Conservation (phyloP, 768 basidiomycete genomes). For the Multifurca ochricompacta region DNA sequence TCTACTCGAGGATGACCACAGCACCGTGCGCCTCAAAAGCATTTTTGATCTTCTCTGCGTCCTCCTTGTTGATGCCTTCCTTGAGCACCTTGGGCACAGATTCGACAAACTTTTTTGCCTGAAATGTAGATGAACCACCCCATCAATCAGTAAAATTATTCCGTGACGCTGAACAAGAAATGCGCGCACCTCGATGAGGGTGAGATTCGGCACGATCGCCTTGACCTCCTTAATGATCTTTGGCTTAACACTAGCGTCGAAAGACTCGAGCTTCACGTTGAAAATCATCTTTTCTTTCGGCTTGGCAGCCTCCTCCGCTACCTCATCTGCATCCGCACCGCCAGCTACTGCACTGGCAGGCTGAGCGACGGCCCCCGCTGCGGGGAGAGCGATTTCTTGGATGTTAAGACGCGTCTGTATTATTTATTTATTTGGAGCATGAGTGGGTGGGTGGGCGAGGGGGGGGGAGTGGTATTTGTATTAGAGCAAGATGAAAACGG, state of each 20-base stretch:
- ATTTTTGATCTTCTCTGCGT: constrained; percentile 92
- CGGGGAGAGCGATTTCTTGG: constrained; percentile 91
- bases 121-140: constrained; percentile 9
- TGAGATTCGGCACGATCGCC: constrained; percentile 89
- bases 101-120: constrained; percentile 99
- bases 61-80: constrained; percentile 93
- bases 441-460: no score
- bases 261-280: constrained; percentile 90
- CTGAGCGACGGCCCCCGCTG: constrained; percentile 55
- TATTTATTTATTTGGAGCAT: no score
- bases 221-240: constrained; percentile 99
- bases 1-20: constrained; percentile 75
- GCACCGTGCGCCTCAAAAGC: constrained; percentile 88
- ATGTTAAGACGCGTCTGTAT: constrained; percentile 87
- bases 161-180: no score
- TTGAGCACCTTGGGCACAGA: constrained; percentile 88
- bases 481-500: no score
- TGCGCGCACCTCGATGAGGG: constrained; percentile 84
- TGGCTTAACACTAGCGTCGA: constrained; percentile 85
- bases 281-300: constrained; percentile 99
- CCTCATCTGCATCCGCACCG: constrained; percentile 51
- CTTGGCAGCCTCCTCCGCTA: constrained; percentile 49
- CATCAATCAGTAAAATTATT: neutral
- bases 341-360: constrained; percentile 49
- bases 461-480: no score